A percentile compares a stretch with the other conserved stretches of the same genome.
These are phyloP conservation scores for Amoebophrya sp. DNA, from an alignment of 169 alveolate genomes.

Conservation along the genomic window DNA sequence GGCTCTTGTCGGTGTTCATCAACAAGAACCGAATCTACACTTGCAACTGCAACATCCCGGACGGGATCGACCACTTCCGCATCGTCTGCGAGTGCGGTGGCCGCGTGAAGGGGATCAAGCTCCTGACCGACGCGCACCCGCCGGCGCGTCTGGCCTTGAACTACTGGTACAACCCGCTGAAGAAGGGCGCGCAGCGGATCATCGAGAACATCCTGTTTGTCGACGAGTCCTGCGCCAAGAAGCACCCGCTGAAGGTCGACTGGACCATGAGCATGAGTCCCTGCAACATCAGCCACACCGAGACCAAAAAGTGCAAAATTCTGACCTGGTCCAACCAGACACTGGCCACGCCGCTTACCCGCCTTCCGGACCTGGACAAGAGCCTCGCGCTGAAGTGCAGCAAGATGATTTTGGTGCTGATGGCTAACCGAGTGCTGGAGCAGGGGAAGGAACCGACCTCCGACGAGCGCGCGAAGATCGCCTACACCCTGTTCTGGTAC, in stretches of 20 bases:
- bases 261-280: slow-evolving; percentile 6
- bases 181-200: slow-evolving; percentile 9
- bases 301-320: background rate
- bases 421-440: background rate
- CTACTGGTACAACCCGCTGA: slow-evolving; percentile 26
- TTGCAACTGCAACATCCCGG: slow-evolving; percentile 13
- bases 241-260: slow-evolving; percentile 26
- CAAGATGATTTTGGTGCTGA: slow-evolving; percentile 18
- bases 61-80: slow-evolving; percentile 12
- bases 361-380: background rate
- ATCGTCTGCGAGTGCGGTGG: background rate
- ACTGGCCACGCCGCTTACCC: background rate
- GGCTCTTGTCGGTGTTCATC: background rate
- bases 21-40: slow-evolving; percentile 15
- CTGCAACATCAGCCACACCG: background rate
- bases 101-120: slow-evolving; percentile 16
- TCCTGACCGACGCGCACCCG: background rate
- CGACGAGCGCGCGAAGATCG: slow-evolving; percentile 24
- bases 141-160: background rate
- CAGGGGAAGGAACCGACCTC: background rate
- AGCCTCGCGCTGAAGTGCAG: background rate
- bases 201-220: slow-evolving; percentile 21
- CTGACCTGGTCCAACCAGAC: background rate
- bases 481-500: slow-evolving; percentile 26
- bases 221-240: slow-evolving; percentile 15